Conservation (phyloP, 306 rosid genomes). For the Ammopiptanthus mongolicus region DNA sequence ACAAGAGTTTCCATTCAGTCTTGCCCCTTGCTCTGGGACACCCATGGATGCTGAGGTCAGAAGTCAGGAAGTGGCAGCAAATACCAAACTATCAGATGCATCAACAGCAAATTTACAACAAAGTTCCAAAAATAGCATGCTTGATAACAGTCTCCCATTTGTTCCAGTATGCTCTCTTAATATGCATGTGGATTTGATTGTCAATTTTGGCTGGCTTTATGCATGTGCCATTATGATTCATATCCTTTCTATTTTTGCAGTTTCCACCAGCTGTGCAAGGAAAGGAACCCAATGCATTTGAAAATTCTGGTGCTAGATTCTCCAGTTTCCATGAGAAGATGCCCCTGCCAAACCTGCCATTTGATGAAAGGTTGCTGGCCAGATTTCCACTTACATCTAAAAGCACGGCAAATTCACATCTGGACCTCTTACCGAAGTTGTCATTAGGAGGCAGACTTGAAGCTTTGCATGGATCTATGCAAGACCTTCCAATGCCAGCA, state of each 20-base stretch:
- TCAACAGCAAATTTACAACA: conserved; percentile 48
- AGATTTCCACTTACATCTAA: conserved; percentile 68
- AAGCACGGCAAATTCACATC: conserved; percentile 53
- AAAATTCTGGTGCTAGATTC: conserved; percentile 44
- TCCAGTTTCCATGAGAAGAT: conserved; percentile 70
- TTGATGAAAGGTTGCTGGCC: conserved; percentile 74
- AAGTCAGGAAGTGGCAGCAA: conserved; percentile 45
- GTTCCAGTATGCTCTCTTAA: conserved; percentile 47
- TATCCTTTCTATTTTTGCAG: conserved; percentile 29
- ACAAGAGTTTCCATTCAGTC: conserved; percentile 91
- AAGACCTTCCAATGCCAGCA: conserved; percentile 66
- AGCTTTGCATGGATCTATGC: conserved; percentile 55
- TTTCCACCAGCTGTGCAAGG: conserved; percentile 49
- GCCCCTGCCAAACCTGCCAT: conserved; percentile 69
- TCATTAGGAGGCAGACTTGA: conserved; percentile 70
- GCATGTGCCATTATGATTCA: conserved; percentile 16
- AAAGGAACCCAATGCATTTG: conserved; percentile 40
- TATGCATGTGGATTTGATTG: background rate
- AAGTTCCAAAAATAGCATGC: conserved; percentile 48
- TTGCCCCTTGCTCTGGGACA: conserved; percentile 62
- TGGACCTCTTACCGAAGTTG: conserved; percentile 72
- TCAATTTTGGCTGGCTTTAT: conserved; percentile 7
- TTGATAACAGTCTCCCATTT: conserved; percentile 53
- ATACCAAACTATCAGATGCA: conserved; percentile 44
- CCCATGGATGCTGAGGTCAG: conserved; percentile 51